phyloP scores from a whole-genome alignment of 371 early-diverging fungal species.

The Zopfochytrium polystomum region DNA sequence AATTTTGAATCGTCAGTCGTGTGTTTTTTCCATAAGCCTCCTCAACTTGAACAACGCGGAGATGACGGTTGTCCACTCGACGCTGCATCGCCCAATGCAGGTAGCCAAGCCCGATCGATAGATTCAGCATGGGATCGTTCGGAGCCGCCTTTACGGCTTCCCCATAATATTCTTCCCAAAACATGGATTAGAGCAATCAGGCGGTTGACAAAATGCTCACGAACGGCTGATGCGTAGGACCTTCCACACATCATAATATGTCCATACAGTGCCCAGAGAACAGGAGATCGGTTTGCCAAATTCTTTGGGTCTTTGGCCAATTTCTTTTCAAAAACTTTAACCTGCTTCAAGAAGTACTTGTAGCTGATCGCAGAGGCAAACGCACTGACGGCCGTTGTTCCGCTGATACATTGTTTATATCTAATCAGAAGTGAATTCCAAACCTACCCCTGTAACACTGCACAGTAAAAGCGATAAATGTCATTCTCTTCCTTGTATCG shows the following conservation, averaged over 20 bases:
- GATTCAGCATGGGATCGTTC: slow-evolving; percentile 63
- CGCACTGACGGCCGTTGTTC: slow-evolving; percentile 29
- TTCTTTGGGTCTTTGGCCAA: slow-evolving; percentile 22
- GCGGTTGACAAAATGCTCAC: slow-evolving; percentile 47
- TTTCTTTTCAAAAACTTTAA: slow-evolving; percentile 48
- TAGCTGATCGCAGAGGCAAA: slow-evolving; percentile 40
- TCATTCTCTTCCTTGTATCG: slow-evolving; percentile 47
- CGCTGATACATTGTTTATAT: slow-evolving; percentile 18
- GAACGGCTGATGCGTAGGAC: slow-evolving; percentile 56
- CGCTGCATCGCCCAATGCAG: slow-evolving; percentile 67
- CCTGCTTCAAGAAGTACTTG: slow-evolving; percentile 51
- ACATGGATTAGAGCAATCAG: neutral
- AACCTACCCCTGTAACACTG: slow-evolving; percentile 45
- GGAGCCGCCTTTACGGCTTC: slow-evolving; percentile 59
- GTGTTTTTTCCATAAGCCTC: too few relatives aligned
- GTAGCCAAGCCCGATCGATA: slow-evolving; percentile 61
- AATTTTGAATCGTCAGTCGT: too few relatives aligned
- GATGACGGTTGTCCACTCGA: slow-evolving; percentile 66
- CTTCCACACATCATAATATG: slow-evolving; percentile 56
- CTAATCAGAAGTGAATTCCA: neutral
- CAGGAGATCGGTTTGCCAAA: slow-evolving; percentile 32
- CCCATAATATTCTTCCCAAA: slow-evolving; percentile 55
- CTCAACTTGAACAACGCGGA: slow-evolving; percentile 61
- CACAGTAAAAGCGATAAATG: slow-evolving; percentile 56
- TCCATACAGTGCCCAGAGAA: slow-evolving; percentile 59